phyloP scores from a whole-genome alignment of 2,329 filamentous ascomycete species.

The Fusarium sp. region DNA sequence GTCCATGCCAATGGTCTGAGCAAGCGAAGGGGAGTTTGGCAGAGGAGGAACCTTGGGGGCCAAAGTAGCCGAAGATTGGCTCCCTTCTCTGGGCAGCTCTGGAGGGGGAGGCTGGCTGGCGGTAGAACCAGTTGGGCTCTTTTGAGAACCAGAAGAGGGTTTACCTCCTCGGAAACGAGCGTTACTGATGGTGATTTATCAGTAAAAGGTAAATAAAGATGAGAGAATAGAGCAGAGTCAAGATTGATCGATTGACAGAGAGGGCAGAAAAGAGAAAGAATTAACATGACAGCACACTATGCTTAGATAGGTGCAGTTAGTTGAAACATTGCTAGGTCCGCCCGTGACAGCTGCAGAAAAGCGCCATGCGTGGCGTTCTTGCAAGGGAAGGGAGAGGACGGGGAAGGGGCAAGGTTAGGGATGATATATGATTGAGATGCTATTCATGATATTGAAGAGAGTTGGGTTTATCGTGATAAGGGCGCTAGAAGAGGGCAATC shows the following conservation, averaged over 20 bases:
- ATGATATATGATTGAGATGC: conserved; percentile 20
- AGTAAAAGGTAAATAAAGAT: conserved; percentile 14
- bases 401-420: not conserved
- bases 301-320: conserved; percentile 35
- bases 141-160: conserved; percentile 63
- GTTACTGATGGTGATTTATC: conserved; percentile 60
- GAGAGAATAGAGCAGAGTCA: conserved; percentile 1
- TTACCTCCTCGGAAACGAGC: conserved; percentile 71
- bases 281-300: conserved; percentile 42
- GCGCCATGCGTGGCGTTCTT: conserved; percentile 32
- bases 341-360: conserved; percentile 33
- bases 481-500: not conserved
- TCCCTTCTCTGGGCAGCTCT: conserved; percentile 61
- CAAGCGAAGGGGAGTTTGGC: conserved; percentile 73
- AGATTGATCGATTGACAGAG: conserved; percentile 3
- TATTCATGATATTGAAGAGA: conserved; percentile 17
- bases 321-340: conserved; percentile 40
- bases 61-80: conserved; percentile 65
- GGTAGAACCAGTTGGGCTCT: conserved; percentile 65
- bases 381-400: conserved; percentile 18
- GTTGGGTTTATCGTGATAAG: conserved; percentile 10
- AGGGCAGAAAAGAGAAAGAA: conserved; percentile 23
- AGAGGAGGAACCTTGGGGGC: conserved; percentile 72
- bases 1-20: conserved; percentile 77
- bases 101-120: conserved; percentile 64